Conservation (phyloP, 345 rosid genomes). For the Eucalyptus melliodora region DNA sequence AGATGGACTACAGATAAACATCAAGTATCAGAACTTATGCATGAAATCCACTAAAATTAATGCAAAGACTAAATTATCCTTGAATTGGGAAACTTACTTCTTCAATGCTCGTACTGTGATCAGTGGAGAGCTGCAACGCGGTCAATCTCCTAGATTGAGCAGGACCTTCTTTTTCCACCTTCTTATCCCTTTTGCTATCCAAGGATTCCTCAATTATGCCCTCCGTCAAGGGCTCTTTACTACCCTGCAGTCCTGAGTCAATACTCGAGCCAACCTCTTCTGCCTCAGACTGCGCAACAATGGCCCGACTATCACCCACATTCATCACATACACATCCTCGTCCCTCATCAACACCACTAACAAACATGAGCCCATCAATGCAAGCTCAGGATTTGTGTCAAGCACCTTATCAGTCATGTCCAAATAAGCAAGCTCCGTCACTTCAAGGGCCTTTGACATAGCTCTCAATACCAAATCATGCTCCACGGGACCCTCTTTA, state of each 20-base stretch:
- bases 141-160: constrained; percentile 31
- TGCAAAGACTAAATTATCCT: background rate
- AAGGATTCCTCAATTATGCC: constrained; percentile 31
- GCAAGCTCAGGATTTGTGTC: constrained; percentile 89
- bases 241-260: constrained; percentile 6
- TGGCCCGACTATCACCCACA: constrained; percentile 95
- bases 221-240: constrained; percentile 22
- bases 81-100: constrained; percentile 50
- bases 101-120: constrained; percentile 92
- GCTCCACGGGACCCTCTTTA: constrained; percentile 79
- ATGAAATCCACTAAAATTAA: background rate
- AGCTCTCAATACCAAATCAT: constrained; percentile 66
- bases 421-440: constrained; percentile 76
- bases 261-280: constrained; percentile 29
- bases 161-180: constrained; percentile 14
- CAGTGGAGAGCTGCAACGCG: constrained; percentile 88
- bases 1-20: background rate
- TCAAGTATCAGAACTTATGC: background rate
- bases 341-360: constrained; percentile 90
- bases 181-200: constrained; percentile 8
- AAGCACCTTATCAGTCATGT: constrained; percentile 90
- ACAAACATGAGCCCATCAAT: constrained; percentile 91
- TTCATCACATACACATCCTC: constrained; percentile 97
- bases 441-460: constrained; percentile 73
- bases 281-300: constrained; percentile 67